Percentiles rank a stretch among this genome's conserved stretches.
phyloP scores from a whole-genome alignment of 202 grass and related monocot species.

The Musa balbisiana region DNA sequence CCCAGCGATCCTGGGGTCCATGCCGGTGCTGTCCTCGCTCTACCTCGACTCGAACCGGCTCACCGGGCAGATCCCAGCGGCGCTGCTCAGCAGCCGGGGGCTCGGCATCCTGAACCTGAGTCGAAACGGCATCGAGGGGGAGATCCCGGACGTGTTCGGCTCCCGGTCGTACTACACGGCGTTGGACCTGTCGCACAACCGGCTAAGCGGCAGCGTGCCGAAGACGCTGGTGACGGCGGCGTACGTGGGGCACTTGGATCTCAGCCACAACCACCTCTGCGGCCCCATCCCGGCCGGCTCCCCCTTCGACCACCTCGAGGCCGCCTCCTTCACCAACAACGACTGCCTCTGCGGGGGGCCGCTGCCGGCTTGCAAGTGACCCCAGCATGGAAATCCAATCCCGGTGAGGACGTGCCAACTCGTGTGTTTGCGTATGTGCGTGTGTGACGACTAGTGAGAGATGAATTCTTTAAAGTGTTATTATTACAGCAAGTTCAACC shows the following conservation, averaged over 20 bases:
- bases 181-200: too few species aligned
- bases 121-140: conserved; percentile 51
- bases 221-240: too few species aligned
- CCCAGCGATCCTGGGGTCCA: conserved; percentile 32
- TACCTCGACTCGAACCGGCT: conserved; percentile 54
- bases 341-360: conserved; percentile 56
- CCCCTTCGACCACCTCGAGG: conserved; percentile 24
- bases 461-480: too few species aligned
- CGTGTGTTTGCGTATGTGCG: too few species aligned
- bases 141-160: conserved; percentile 19
- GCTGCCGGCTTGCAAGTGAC: not conserved
- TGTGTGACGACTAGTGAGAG: too few species aligned
- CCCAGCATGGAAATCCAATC: not conserved
- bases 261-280: too few species aligned
- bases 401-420: too few species aligned
- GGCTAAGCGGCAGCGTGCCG: too few species aligned
- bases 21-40: not conserved
- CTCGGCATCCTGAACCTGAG: conserved; percentile 80
- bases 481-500: too few species aligned
- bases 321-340: conserved; percentile 67
- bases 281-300: too few species aligned
- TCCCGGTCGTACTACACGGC: too few species aligned
- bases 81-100: conserved; percentile 42
- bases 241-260: too few species aligned
- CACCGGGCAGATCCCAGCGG: conserved; percentile 40